Conservation (phyloP, 176 grass and related monocot species). For the Avena atlantica region DNA sequence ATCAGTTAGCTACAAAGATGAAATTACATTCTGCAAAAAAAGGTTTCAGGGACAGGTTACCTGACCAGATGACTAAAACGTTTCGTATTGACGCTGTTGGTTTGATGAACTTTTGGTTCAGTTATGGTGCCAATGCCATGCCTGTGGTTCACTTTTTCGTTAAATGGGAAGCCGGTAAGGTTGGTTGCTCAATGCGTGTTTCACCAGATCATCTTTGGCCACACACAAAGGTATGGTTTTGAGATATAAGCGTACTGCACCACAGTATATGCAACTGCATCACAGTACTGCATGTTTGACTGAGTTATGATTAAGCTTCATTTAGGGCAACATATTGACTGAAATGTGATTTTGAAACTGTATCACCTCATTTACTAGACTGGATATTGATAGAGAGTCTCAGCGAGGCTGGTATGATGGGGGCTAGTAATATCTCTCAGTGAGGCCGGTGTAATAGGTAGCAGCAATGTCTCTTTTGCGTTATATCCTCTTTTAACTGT, state of each 20-base stretch:
- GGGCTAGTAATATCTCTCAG: neutral
- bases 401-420: conserved; percentile 10
- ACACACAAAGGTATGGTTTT: conserved; percentile 84
- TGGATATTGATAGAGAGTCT: conserved; percentile 25
- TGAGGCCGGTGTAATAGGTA: neutral
- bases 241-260: conserved; percentile 23
- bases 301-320: conserved; percentile 27
- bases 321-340: conserved; percentile 30
- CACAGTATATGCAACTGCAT: conserved; percentile 57
- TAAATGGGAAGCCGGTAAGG: conserved; percentile 79
- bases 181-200: conserved; percentile 82
- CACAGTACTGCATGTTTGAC: conserved; percentile 16
- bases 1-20: conserved; percentile 33
- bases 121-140: conserved; percentile 63
- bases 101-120: conserved; percentile 93
- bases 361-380: neutral
- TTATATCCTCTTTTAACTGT: conserved; percentile 27
- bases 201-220: conserved; percentile 98
- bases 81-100: conserved; percentile 97
- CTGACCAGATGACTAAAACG: conserved; percentile 74
- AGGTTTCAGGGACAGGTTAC: conserved; percentile 54
- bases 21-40: conserved; percentile 56
- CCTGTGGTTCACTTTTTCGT: conserved; percentile 93
- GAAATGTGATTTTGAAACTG: conserved; percentile 33
- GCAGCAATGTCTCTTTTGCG: conserved; percentile 32